These are phyloP conservation scores for Schizochytrium sp. DNA, from an alignment of 108 stramenopile genomes.

Conservation along the genomic window DNA sequence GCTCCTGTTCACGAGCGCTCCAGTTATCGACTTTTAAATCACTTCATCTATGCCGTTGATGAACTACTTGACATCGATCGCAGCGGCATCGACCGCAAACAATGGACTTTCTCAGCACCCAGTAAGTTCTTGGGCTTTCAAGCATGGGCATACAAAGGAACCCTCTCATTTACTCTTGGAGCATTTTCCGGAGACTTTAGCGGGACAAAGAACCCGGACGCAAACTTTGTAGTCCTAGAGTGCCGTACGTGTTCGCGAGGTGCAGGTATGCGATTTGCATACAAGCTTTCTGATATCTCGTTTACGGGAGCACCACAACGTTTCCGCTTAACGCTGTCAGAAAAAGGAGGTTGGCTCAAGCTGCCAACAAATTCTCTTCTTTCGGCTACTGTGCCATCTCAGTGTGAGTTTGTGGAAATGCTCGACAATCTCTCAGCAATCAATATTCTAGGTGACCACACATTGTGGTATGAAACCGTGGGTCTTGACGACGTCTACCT, in stretches of 20 bases:
- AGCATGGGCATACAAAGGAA: slow-evolving; percentile 78
- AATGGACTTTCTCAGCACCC: slow-evolving; percentile 80
- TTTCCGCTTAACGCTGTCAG: slow-evolving; percentile 69
- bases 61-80: slow-evolving; percentile 69
- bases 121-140: slow-evolving; percentile 71
- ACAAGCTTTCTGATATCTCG: slow-evolving; percentile 64
- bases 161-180: slow-evolving; percentile 74
- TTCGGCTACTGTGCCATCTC: slow-evolving; percentile 67
- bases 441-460: slow-evolving; percentile 75
- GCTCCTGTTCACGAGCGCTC: slow-evolving; percentile 72
- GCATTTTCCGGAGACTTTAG: slow-evolving; percentile 80
- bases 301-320: slow-evolving; percentile 71
- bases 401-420: slow-evolving; percentile 76
- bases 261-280: slow-evolving; percentile 74
- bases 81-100: slow-evolving; percentile 68
- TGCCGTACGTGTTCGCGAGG: slow-evolving; percentile 72
- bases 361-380: slow-evolving; percentile 72
- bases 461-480: slow-evolving; percentile 77
- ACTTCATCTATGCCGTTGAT: slow-evolving; percentile 76
- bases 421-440: slow-evolving; percentile 70
- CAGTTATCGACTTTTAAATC: slow-evolving; percentile 73
- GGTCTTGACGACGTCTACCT: slow-evolving; percentile 73
- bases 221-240: slow-evolving; percentile 74
- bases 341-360: slow-evolving; percentile 77
- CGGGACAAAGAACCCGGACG: slow-evolving; percentile 64